Conservation (phyloP, 192 early-diverging fungal genomes). For the Mortierella hygrophila region DNA sequence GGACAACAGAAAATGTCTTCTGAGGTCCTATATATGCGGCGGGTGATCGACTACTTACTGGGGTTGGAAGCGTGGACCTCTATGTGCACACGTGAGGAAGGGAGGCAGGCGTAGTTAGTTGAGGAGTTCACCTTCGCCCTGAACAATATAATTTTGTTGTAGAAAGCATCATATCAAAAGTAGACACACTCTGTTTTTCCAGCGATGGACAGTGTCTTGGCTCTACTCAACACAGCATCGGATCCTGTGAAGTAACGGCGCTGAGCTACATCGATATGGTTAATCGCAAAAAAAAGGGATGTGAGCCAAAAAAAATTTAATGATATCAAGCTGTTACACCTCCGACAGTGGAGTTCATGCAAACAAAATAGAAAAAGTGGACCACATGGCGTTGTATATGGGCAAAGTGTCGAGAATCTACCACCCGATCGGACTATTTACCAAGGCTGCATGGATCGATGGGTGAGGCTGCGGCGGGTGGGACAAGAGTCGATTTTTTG, state of each 20-base stretch:
- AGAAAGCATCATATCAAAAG: not conserved
- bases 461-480: not conserved
- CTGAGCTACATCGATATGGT: not conserved
- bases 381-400: not conserved
- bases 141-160: not conserved
- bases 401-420: not conserved
- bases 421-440: not conserved
- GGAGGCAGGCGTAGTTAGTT: not conserved
- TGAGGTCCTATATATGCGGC: too few relatives aligned
- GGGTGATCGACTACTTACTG: slow-evolving; percentile 10
- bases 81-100: not conserved
- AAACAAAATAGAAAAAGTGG: not conserved
- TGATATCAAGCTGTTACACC: not conserved
- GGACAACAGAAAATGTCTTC: not conserved
- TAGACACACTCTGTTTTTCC: slow-evolving; percentile 8
- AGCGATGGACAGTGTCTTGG: slow-evolving; percentile 1
- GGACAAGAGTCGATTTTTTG: not conserved
- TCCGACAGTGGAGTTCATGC: not conserved
- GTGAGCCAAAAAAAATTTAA: not conserved
- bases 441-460: slow-evolving; percentile 7
- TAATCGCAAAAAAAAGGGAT: not conserved
- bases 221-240: not conserved
- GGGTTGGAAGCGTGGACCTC: slow-evolving; percentile 29
- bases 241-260: slow-evolving; percentile 12
- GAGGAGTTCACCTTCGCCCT: not conserved